These are phyloP conservation scores for Suhomyces panamericanus DNA, from an alignment of 1,139 yeast species.

Conservation along the genomic window DNA sequence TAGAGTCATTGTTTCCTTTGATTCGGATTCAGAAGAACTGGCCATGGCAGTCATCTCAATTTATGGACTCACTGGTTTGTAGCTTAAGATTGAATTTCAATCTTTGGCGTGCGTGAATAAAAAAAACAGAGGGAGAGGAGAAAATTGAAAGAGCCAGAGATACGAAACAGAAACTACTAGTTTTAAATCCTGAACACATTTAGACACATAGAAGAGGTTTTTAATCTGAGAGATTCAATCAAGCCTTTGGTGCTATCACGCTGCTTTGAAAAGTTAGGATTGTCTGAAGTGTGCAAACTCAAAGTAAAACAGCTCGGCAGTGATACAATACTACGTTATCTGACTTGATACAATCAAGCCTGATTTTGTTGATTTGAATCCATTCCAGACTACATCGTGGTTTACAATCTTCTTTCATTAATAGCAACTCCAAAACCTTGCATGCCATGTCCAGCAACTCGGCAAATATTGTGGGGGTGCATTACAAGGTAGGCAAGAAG, in stretches of 20 bases:
- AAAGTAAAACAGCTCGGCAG: too few species aligned
- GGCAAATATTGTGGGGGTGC: conserved; percentile 70
- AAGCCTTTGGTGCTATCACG: too few species aligned
- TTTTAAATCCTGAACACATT: neutral
- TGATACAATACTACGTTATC: neutral
- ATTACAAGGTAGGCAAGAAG: conserved; percentile 77
- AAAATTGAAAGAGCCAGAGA: conserved; percentile 2
- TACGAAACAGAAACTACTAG: neutral
- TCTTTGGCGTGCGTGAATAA: conserved; percentile 8
- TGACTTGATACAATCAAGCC: neutral
- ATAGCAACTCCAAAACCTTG: neutral
- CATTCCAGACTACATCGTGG: neutral
- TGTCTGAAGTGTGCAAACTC: too few species aligned
- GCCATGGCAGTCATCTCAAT: conserved; percentile 4
- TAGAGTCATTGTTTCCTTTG: neutral
- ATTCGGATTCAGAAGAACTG: conserved; percentile 2
- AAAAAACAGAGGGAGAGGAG: conserved; percentile 10
- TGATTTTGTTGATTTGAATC: neutral
- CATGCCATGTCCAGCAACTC: conserved; percentile 29
- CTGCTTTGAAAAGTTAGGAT: too few species aligned
- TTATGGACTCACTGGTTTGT: neutral
- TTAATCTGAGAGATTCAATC: too few species aligned
- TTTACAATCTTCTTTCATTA: neutral
- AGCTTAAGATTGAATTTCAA: conserved; percentile 3
- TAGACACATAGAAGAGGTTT: neutral